These are phyloP conservation scores for Glycyrrhiza uralensis DNA, from an alignment of 306 rosid genomes.

Conservation along the genomic window DNA sequence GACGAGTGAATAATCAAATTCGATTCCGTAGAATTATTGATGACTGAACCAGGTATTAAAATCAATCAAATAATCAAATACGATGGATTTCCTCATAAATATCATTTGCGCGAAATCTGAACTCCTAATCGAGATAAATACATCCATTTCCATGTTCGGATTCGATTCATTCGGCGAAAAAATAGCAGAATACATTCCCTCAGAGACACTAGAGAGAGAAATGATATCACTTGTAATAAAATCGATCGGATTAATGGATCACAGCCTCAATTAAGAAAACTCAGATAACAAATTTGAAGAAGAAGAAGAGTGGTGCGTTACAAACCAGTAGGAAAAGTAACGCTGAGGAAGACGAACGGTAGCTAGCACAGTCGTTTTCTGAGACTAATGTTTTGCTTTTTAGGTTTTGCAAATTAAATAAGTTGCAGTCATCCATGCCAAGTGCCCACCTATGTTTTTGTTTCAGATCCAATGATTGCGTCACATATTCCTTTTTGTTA, in stretches of 20 bases:
- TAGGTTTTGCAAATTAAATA: slow-evolving; percentile 3
- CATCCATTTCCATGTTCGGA: neutral
- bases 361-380: neutral
- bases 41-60: slow-evolving; percentile 9
- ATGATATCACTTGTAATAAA: neutral
- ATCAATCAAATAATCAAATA: neutral
- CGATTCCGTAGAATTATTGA: neutral
- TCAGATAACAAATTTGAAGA: neutral
- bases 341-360: slow-evolving; percentile 3
- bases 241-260: neutral
- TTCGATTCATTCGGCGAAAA: neutral
- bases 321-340: neutral
- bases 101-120: neutral
- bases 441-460: neutral
- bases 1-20: neutral
- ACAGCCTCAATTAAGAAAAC: neutral
- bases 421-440: neutral
- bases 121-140: neutral
- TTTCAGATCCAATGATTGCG: neutral
- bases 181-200: neutral
- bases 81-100: neutral
- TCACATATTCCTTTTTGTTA: neutral
- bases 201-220: neutral
- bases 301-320: neutral
- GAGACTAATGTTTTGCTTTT: neutral